Conservation (phyloP, 495 filamentous ascomycete genomes). For the Cercophora samala region DNA sequence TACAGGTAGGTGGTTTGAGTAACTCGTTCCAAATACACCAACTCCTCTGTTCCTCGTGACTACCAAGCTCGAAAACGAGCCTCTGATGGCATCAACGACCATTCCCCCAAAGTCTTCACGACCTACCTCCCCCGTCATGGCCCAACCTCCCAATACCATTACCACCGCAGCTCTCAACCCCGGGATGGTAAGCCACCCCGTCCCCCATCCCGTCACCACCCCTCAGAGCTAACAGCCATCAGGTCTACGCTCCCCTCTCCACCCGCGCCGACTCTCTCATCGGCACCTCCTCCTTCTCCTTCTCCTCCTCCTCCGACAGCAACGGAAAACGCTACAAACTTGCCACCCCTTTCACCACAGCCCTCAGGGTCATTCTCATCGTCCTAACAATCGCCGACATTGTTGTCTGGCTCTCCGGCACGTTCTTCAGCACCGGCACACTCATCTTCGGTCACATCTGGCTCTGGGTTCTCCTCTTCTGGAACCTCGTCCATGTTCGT, state of each 20-base stretch:
- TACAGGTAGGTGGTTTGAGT: neutral
- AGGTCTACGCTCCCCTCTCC: conserved; percentile 15
- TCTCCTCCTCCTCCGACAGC: neutral
- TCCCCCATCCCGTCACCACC: neutral
- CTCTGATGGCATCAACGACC: neutral
- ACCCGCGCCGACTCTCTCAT: neutral
- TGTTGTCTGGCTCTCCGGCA: conserved; percentile 6
- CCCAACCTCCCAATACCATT: neutral
- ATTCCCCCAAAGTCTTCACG: neutral
- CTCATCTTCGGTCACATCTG: conserved; percentile 4
- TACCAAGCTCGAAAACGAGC: neutral
- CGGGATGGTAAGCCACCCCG: neutral
- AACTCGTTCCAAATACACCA: neutral
- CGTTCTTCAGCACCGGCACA: neutral
- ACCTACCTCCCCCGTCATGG: neutral
- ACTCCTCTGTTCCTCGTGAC: neutral
- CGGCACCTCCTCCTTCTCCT: neutral
- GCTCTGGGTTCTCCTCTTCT: conserved; percentile 15
- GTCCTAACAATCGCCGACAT: conserved; percentile 10
- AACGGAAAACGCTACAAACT: conserved; percentile 4
- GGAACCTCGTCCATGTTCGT: conserved; percentile 7
- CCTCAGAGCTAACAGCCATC: neutral
- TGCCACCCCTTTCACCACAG: neutral
- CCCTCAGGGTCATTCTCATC: conserved; percentile 4
- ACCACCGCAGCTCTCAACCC: neutral